Conservation (phyloP, 176 grass and related monocot genomes). For the Typha latifolia region DNA sequence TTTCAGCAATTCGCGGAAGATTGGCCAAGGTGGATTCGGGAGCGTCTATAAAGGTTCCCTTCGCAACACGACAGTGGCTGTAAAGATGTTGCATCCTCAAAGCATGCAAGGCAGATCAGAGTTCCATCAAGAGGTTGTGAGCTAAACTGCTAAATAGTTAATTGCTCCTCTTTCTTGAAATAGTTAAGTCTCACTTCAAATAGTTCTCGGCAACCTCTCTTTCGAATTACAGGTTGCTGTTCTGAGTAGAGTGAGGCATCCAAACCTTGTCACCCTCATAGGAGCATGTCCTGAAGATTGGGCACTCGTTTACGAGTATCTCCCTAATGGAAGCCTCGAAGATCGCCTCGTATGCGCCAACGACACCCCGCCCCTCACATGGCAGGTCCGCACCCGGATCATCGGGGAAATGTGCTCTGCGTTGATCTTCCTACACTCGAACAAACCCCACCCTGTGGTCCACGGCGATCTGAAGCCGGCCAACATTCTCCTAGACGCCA, state of each 20-base stretch:
- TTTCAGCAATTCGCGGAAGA: conserved; percentile 38
- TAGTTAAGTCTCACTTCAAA: background rate
- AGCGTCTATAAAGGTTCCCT: conserved; percentile 49
- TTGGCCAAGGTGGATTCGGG: conserved; percentile 39
- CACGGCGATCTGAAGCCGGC: conserved; percentile 60
- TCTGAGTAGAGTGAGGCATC: conserved; percentile 55
- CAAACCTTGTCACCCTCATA: conserved; percentile 62
- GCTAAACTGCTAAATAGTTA: background rate
- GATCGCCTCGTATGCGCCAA: conserved; percentile 27
- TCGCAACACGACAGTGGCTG: conserved; percentile 42
- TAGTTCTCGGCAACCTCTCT: background rate
- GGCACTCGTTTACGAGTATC: conserved; percentile 56
- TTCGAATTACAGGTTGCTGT: conserved; percentile 39
- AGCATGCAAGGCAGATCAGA: conserved; percentile 20
- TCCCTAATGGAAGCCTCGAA: conserved; percentile 74
- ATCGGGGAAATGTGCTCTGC: conserved; percentile 67
- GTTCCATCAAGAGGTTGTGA: conserved; percentile 53
- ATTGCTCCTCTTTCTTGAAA: background rate
- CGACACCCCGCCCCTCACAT: conserved; percentile 40
- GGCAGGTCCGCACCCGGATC: conserved; percentile 54
- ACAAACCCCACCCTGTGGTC: conserved; percentile 41
- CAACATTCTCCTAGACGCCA: conserved; percentile 68
- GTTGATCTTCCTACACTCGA: conserved; percentile 63
- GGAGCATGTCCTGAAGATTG: conserved; percentile 49
- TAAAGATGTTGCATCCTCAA: conserved; percentile 49